These are phyloP conservation scores for Trypanosoma rangeli DNA, from an alignment of 208 protist species.

Conservation along the genomic window DNA sequence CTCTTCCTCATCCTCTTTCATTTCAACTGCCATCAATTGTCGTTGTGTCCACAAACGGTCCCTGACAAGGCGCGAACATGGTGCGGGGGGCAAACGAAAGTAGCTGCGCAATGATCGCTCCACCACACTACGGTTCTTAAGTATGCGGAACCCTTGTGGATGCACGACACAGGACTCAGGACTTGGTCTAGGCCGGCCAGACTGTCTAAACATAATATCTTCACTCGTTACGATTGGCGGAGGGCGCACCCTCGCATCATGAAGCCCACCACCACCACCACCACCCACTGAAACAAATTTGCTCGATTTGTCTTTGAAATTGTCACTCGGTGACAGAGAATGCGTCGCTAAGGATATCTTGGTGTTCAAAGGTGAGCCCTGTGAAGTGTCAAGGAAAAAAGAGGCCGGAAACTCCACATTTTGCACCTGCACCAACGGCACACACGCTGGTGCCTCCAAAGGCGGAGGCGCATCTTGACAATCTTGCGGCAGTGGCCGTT, in stretches of 20 bases:
- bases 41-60: conserved; percentile 34
- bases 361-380: background rate
- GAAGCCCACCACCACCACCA: conserved; percentile 12
- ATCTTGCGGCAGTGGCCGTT: background rate
- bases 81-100: conserved; percentile 84
- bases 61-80: conserved; percentile 34
- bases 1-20: conserved; percentile 37
- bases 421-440: background rate
- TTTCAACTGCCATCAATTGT: conserved; percentile 43
- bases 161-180: conserved; percentile 52
- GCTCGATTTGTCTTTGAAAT: background rate
- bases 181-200: conserved; percentile 5
- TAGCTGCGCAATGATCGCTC: conserved; percentile 84
- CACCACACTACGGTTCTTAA: conserved; percentile 67
- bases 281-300: conserved; percentile 2
- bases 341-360: background rate
- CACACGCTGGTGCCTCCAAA: background rate
- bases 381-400: background rate
- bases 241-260: background rate
- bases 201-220: conserved; percentile 14
- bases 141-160: conserved; percentile 85
- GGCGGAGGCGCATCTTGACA: background rate
- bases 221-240: background rate
- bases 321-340: background rate
- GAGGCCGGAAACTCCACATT: conserved; percentile 11